Percentiles rank a stretch among this genome's conserved stretches.
Conservation (phyloP, 2,329 filamentous ascomycete species). For the Fusarium decemcellulare region DNA sequence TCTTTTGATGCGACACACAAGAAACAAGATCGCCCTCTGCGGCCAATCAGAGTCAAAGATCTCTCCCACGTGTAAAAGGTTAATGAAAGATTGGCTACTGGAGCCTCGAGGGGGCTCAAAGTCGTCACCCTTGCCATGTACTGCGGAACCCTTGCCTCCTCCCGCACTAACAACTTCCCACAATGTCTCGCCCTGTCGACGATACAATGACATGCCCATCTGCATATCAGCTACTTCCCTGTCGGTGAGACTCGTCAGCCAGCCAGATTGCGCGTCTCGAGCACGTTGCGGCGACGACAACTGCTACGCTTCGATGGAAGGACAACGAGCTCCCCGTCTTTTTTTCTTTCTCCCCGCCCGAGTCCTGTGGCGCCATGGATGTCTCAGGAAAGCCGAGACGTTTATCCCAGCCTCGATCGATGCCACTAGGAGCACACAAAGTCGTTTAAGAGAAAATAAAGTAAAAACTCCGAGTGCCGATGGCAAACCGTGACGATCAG, state of each 20-base stretch:
- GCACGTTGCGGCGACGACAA: conserved; percentile 22
- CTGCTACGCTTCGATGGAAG: not conserved
- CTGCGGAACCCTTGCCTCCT: not conserved
- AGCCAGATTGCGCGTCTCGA: conserved; percentile 17
- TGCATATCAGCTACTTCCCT: not conserved
- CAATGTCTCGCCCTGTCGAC: not conserved
- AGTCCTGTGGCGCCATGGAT: not conserved
- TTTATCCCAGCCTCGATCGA: not conserved
- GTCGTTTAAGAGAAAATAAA: not conserved
- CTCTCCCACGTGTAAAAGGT: conserved; percentile 37
- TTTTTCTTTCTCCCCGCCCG: not conserved
- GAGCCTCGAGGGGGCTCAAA: conserved; percentile 3
- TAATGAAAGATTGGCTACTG: conserved; percentile 43
- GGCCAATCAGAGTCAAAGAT: conserved; percentile 20
- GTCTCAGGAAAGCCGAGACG: not conserved
- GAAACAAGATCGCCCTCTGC: not conserved
- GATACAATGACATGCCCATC: not conserved
- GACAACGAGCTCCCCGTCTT: not conserved
- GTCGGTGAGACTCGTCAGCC: conserved; percentile 3
- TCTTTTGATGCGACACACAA: not conserved
- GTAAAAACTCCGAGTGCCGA: not conserved
- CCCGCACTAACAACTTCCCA: not conserved
- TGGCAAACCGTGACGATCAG: not conserved
- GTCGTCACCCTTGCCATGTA: not conserved
- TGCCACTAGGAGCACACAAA: not conserved